Evolutionary conservation across 768 basidiomycete species (phyloP), one percentile per base, ranked within the genome.

Genomic region (Leccinum fibrillosum): DNA sequence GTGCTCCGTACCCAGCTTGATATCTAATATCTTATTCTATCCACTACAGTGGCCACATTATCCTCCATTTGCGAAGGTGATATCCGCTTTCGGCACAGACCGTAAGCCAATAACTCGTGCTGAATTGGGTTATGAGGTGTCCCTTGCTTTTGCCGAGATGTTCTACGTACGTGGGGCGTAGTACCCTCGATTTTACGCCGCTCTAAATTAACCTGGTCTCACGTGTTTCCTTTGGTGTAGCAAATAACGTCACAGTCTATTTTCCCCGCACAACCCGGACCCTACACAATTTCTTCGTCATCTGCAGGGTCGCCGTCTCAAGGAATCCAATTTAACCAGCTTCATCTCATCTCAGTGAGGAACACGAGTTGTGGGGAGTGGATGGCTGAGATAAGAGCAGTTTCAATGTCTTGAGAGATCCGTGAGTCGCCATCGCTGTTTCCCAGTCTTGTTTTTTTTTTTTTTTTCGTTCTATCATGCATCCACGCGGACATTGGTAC

Each of bases 61-160:
- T 19, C 60, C 61, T 30, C 60, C 63, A 9, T 71, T 66, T 47
- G 54, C 32, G 10, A 70, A 71, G 52, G 15, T 53, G 11, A 64
- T 70, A 35, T 66, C 69, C 28, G 65, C 67, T 34, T 57, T 65
- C 34, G 66, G 62, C 35, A 51, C 26, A 17, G 60, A 63, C 4
- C 56, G 62, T 3, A 65, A 59, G 37, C 55, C 62, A 4, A 37
- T 71, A 23, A 66, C 60, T 39, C 69, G 67, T 23, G 65, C 61
- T 26, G 59, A 54, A 57, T 60, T 70, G 53, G 69, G 69, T 52
- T 66, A 69, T 10, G 67, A 70, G 23, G 69, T 66, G 32, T 62
- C 69, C 48, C 62, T 69, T 47, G 69, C 69, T 9, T 70, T 70
- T 61, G 67, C 69, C 53, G 69, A 69, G 26, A 66, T 70, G n/a